Percentiles rank a stretch among this genome's conserved stretches.
Evolutionary conservation across 1,284 basidiomycete genomes (phyloP).

Genomic region (Sanghuangporus sanghuang): DNA sequence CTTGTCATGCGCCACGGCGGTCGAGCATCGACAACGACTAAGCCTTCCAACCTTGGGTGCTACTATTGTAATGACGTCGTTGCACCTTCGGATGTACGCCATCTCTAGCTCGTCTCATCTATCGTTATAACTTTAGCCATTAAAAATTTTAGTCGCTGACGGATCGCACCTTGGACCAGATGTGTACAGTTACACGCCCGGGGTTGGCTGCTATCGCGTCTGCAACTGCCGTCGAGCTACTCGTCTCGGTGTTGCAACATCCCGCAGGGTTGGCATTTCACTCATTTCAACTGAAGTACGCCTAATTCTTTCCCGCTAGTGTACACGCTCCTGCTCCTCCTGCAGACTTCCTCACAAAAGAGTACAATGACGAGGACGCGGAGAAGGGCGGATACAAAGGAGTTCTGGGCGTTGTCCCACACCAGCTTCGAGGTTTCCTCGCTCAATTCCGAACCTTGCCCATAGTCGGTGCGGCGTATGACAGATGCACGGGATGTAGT

Average conservation of each 20-base stretch:
- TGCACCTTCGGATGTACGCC: constrained; percentile 81
- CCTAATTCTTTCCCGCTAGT: constrained; percentile 30
- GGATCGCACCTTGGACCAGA: constrained; percentile 94
- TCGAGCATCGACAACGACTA: constrained; percentile 31
- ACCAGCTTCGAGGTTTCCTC: constrained; percentile 90
- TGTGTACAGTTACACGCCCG: constrained; percentile 99
- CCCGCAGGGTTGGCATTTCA: constrained; percentile 62
- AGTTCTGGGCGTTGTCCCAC: constrained; percentile 84
- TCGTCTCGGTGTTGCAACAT: constrained; percentile 88
- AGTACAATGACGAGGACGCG: constrained; percentile 28
- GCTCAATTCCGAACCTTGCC: constrained; percentile 81
- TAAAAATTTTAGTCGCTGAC: constrained; percentile 66
- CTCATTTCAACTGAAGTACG: constrained; percentile 21
- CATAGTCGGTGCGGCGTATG: constrained; percentile 83
- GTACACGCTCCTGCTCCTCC: constrained; percentile 63
- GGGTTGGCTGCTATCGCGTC: constrained; percentile 91
- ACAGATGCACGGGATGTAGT: constrained; percentile 88
- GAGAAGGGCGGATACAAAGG: constrained; percentile 36
- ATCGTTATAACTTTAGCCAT: background rate
- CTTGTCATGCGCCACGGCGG: constrained; percentile 96
- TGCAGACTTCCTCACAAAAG: constrained; percentile 27
- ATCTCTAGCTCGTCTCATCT: background rate
- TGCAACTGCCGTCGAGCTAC: constrained; percentile 87
- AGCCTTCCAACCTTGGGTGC: constrained; percentile 64
- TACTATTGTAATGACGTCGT: constrained; percentile 99